Conservation (phyloP, 192 early-diverging fungal species). For the Backusella tarrabulga region DNA sequence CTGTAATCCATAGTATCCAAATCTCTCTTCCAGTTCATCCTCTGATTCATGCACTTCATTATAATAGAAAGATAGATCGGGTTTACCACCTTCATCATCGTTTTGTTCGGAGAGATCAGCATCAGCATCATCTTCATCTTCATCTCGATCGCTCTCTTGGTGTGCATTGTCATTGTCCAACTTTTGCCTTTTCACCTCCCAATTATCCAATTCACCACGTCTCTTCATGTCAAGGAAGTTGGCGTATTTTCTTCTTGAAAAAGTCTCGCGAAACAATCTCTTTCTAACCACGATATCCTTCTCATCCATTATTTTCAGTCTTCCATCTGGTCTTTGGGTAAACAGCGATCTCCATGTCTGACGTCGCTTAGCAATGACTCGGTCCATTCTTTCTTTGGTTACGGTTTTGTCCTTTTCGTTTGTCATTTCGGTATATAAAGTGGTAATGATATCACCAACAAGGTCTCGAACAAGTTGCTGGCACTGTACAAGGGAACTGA, state of each 20-base stretch:
- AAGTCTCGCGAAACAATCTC: background rate
- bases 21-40: background rate
- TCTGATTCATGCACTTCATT: background rate
- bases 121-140: background rate
- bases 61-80: background rate
- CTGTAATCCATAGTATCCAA: background rate
- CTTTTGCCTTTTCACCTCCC: background rate
- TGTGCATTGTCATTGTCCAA: background rate
- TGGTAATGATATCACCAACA: background rate
- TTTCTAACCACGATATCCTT: background rate
- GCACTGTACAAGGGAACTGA: background rate
- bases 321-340: background rate
- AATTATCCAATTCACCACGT: background rate
- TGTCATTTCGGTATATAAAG: slow-evolving; percentile 7
- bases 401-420: background rate
- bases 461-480: background rate
- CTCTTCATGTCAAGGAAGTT: background rate
- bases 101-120: background rate
- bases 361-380: background rate
- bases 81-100: background rate
- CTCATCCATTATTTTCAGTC: background rate
- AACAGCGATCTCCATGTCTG: background rate
- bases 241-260: background rate
- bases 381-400: background rate
- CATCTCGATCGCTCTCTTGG: background rate